A percentile compares a stretch with the other conserved stretches of the same genome.
These are phyloP conservation scores for Morella rubra DNA, from an alignment of 306 rosid species.

Conservation along the genomic window DNA sequence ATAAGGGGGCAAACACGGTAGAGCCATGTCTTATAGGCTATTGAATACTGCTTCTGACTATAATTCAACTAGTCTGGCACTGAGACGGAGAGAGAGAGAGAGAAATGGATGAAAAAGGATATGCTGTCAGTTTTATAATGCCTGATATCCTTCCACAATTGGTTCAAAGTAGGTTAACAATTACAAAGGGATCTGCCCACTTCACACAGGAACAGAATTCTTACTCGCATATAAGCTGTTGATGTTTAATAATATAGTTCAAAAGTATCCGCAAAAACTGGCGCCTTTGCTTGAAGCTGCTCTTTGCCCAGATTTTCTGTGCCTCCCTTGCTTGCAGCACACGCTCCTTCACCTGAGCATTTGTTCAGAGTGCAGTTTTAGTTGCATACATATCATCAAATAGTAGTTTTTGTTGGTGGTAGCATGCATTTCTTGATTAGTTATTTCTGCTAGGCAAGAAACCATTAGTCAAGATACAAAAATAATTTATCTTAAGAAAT, in stretches of 20 bases:
- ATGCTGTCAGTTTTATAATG: no score
- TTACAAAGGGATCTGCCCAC: not conserved
- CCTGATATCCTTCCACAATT: not conserved
- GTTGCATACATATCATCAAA: no score
- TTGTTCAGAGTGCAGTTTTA: conserved; percentile 7
- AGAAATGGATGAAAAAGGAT: no score
- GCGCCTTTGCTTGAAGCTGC: conserved; percentile 92
- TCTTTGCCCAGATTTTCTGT: conserved; percentile 79
- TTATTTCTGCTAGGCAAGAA: not conserved
- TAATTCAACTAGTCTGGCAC: not conserved
- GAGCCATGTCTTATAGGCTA: not conserved
- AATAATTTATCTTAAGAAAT: no score
- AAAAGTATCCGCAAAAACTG: conserved; percentile 76
- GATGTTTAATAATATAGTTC: conserved; percentile 80
- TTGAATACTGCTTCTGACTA: not conserved
- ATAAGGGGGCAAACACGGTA: not conserved
- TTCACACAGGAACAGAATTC: conserved; percentile 32
- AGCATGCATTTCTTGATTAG: not conserved
- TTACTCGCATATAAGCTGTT: conserved; percentile 94
- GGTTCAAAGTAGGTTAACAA: not conserved
- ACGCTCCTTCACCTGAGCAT: conserved; percentile 74
- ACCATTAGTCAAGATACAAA: not conserved
- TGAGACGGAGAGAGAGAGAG: not conserved
- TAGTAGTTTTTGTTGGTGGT: conserved; percentile 18
- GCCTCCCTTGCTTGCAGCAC: conserved; percentile 82